Evolutionary conservation across 176 grass and related monocot species (phyloP), one percentile per base, ranked within the genome.

Genomic region (Carex scoparia): DNA sequence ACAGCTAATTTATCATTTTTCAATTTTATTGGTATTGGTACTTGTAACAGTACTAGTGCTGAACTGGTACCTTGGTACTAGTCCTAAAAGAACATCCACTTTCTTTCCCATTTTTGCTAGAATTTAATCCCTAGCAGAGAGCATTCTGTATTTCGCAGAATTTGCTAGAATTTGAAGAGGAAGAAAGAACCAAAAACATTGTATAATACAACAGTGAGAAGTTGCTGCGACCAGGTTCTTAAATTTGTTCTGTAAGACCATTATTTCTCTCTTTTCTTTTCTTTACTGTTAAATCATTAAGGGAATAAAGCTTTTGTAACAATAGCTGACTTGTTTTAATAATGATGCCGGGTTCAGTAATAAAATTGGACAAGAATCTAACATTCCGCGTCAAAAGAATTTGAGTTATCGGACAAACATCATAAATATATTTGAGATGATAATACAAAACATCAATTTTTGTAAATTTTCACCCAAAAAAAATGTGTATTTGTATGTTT

Each of bases 331-430:
- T 98, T 84, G 92, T 98, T 79, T 93, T 98, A 66, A 94, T 91
- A 74, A 98, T 94, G 85, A 98, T 98, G 61, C 89, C 95, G 65
- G 95, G 90, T 89, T 98, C 95, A 54, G 95, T 98, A 78, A 98
- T 60, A 61, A 98, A 98, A 67, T 94, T 91, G 5, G 89, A 67
- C 42, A 98, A 89, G 53, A 98, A 98, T 93, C 95, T 90, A 83
- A 94, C 89, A 67, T 94, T 98, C 91, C 94, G 92, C 88, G 86
- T 76, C 15, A 64, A 84, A 91, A 91, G 51, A 85, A 80, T 69
- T 80, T 15, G 10, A 55, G 49, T 65, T 69, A 74, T 75, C 90
- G 69, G 87, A 88, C 28, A 46, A 49, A 28, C 49, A 89, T 49
- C 56, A 12, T 4, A 9, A 77, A 83, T 59, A 81, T 33, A 78